Conservation (phyloP, 139 green algal species). For the Chlamydomonas sphaeroides region DNA sequence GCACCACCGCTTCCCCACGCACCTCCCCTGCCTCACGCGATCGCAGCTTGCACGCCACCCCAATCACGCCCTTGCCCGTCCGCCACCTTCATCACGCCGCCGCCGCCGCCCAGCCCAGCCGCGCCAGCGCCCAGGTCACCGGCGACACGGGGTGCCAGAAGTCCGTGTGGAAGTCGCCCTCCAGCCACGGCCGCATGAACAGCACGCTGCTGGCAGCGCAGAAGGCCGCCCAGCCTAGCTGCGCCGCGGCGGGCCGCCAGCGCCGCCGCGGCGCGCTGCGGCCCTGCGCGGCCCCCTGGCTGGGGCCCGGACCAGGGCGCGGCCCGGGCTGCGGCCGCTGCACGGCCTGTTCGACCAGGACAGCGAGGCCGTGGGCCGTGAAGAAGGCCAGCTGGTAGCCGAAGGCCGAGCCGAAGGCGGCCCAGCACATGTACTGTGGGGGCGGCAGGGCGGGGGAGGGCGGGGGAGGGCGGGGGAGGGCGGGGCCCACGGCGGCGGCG, state of each 20-base stretch:
- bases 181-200: slow-evolving; percentile 34
- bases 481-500: too few species aligned
- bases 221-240: neutral
- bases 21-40: too few species aligned
- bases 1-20: too few species aligned
- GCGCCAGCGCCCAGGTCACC: neutral
- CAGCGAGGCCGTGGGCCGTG: neutral
- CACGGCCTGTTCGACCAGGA: slow-evolving; percentile 8
- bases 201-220: neutral
- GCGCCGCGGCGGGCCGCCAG: neutral
- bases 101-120: neutral
- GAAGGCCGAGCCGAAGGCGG: neutral
- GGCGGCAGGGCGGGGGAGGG: too few species aligned
- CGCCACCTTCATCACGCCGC: too few species aligned
- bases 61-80: too few species aligned
- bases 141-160: slow-evolving; percentile 36
- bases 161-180: neutral
- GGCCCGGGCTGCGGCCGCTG: too few species aligned
- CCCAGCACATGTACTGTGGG: slow-evolving; percentile 30
- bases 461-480: too few species aligned
- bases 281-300: neutral
- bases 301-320: neutral
- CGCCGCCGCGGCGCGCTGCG: too few species aligned
- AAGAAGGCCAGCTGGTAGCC: slow-evolving; percentile 40
- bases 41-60: too few species aligned